Base-by-base conservation (phyloP, 176 grass and related monocot genomes). In the Puccinellia tenuiflora region DNA sequence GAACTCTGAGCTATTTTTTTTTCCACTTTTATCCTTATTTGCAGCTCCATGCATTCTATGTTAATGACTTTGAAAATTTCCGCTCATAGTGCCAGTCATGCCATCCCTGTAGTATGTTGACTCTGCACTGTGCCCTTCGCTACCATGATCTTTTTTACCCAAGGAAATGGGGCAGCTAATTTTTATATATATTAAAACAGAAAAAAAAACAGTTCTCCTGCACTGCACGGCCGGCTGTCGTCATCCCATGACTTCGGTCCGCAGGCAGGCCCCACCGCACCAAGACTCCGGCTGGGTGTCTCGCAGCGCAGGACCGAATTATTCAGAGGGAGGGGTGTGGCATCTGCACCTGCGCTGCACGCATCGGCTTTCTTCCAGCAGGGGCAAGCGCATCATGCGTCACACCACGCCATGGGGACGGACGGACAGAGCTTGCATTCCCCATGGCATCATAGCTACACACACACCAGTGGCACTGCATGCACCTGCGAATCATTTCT, bases 361-460 rank as follows among this genome's bases (percentile, higher is more conserved):
- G 77, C 77, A 64, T 48, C 77, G 18, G 3, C 56, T 73, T 73
- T 46, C 82, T 60, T 70, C 76, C 29, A 75, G 82, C 64, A 9
- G 68, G 38, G 67, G 34, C 38, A 20, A 50, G 18, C 13, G 68
- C 60, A 73, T 78, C 73, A 82, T 83, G 88, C 83, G 65, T 73
- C 83, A 73, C 79, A 75, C 79, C 83, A 73, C 79, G 68, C 79
- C 72, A 45, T 43, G 66, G 35, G 31, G 20, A 21, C 29, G 51
- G 62, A 16, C 26, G 31, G 20, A 21, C 29, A 62, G 62, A 16
- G 79, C 68, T 29, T 55, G 83, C 85, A 13, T 60, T 64, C 65
- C 75, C 75, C 45, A 55, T 53, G 64, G 73, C 73, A 83, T 54
- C 16, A 82, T 83, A 1, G 3, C 43, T 46, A 43, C 39, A 40